Evolutionary conservation across 257 asterid species (phyloP).

Genomic region (Fraxinus pennsylvanica): DNA sequence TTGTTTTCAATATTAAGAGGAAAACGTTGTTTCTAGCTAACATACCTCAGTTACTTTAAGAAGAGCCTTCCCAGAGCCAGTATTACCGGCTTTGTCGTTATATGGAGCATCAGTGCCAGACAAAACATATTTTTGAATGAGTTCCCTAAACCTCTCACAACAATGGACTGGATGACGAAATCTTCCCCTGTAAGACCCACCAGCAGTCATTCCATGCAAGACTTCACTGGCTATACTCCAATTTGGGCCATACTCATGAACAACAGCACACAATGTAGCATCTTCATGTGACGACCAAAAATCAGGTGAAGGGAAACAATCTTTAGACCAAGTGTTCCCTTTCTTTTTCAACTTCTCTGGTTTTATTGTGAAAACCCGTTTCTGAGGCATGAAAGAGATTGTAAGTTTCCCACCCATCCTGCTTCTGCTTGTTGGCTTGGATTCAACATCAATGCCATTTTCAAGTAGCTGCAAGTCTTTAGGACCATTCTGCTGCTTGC

Average conservation of each 20-base stretch:
- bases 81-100: constrained; percentile 62
- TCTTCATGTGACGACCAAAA: constrained; percentile 87
- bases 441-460: constrained; percentile 53
- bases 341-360: constrained; percentile 77
- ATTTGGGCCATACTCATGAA: constrained; percentile 86
- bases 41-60: constrained; percentile 92
- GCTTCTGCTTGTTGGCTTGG: constrained; percentile 58
- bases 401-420: constrained; percentile 68
- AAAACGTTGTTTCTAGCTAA: constrained; percentile 11
- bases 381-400: constrained; percentile 64
- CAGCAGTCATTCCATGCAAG: constrained; percentile 66
- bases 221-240: constrained; percentile 88
- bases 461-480: constrained; percentile 48
- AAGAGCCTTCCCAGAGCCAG: constrained; percentile 69
- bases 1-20: not conserved
- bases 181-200: constrained; percentile 83
- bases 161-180: constrained; percentile 88
- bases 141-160: constrained; percentile 93
- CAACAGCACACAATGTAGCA: constrained; percentile 72
- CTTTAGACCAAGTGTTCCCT: constrained; percentile 61
- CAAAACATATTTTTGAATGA: constrained; percentile 73
- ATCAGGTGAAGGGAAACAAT: constrained; percentile 73
- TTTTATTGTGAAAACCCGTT: constrained; percentile 66
- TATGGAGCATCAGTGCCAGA: constrained; percentile 58
- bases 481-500: constrained; percentile 53